Percentiles rank a stretch among this genome's conserved stretches.
These are phyloP conservation scores for Bertia moriformis DNA, from an alignment of 2,329 filamentous ascomycete species.

Conservation along the genomic window DNA sequence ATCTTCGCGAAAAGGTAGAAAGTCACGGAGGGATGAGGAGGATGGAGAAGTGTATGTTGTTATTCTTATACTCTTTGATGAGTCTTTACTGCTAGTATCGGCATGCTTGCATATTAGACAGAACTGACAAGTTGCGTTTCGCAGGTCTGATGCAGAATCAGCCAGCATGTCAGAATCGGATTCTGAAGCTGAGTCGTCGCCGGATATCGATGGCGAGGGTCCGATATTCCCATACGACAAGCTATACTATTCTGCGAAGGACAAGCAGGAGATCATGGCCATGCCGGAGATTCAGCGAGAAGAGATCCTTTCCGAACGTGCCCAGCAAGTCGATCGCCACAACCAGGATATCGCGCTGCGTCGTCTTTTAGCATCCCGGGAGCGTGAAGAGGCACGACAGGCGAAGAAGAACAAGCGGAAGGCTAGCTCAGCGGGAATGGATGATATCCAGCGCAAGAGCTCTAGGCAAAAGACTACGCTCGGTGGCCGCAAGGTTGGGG, in stretches of 20 bases:
- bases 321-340: conserved; percentile 53
- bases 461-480: conserved; percentile 32
- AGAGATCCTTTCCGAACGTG: not conserved
- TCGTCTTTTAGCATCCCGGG: conserved; percentile 36
- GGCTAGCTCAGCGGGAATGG: conserved; percentile 50
- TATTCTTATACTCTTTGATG: conserved; percentile 1
- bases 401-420: conserved; percentile 45
- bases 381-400: conserved; percentile 56
- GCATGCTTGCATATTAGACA: no score
- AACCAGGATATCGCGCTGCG: conserved; percentile 20
- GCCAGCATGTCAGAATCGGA: conserved; percentile 69
- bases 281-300: conserved; percentile 68
- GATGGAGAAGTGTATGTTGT: conserved; percentile 41
- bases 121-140: conserved; percentile 77
- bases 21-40: conserved; percentile 36
- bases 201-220: conserved; percentile 20
- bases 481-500: conserved; percentile 34
- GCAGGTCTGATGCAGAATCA: conserved; percentile 83
- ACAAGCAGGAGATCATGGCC: conserved; percentile 32
- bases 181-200: conserved; percentile 65
- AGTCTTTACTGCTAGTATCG: no score
- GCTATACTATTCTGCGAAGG: conserved; percentile 45
- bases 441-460: conserved; percentile 41
- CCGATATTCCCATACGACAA: conserved; percentile 1
- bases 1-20: conserved; percentile 21